phyloP scores from a whole-genome alignment of 2,329 filamentous ascomycete genomes.

The Fusarium foetens region DNA sequence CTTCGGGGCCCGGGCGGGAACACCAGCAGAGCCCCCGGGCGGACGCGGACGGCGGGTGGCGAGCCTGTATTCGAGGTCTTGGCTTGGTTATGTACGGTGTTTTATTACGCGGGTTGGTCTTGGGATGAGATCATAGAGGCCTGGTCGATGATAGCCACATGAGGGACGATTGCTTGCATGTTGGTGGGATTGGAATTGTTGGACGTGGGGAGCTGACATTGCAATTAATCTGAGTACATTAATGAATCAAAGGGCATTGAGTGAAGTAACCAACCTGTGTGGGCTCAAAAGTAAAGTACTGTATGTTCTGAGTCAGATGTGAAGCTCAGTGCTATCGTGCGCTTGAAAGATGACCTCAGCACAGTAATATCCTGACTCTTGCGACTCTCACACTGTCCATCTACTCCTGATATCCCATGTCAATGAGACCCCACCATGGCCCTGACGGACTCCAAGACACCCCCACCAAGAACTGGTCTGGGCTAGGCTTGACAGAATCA shows the following conservation, averaged over 20 bases:
- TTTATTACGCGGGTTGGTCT: constrained; percentile 3
- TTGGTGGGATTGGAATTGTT: constrained; percentile 37
- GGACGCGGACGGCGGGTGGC: constrained; percentile 31
- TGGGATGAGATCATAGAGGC: constrained; percentile 18
- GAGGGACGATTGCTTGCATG: constrained; percentile 12
- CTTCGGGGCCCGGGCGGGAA: constrained; percentile 37
- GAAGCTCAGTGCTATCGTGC: too few species aligned
- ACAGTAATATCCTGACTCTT: constrained; percentile 7
- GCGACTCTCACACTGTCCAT: background rate
- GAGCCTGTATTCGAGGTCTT: constrained; percentile 13
- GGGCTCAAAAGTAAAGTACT: constrained; percentile 19
- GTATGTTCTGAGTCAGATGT: constrained; percentile 35
- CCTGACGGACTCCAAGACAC: constrained; percentile 23
- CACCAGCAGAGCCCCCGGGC: constrained; percentile 13
- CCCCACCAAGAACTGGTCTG: constrained; percentile 33
- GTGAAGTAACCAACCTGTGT: constrained; percentile 20
- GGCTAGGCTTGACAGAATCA: constrained; percentile 29
- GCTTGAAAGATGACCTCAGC: background rate
- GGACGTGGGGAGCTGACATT: constrained; percentile 26
- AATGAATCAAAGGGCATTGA: constrained; percentile 27
- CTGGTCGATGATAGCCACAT: constrained; percentile 4
- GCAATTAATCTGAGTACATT: constrained; percentile 28
- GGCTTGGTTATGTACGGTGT: background rate
- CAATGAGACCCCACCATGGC: constrained; percentile 34
- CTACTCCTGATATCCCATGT: constrained; percentile 14